These are phyloP conservation scores for Aphanomyces astaci DNA, from an alignment of 352 stramenopile genomes.

Conservation along the genomic window DNA sequence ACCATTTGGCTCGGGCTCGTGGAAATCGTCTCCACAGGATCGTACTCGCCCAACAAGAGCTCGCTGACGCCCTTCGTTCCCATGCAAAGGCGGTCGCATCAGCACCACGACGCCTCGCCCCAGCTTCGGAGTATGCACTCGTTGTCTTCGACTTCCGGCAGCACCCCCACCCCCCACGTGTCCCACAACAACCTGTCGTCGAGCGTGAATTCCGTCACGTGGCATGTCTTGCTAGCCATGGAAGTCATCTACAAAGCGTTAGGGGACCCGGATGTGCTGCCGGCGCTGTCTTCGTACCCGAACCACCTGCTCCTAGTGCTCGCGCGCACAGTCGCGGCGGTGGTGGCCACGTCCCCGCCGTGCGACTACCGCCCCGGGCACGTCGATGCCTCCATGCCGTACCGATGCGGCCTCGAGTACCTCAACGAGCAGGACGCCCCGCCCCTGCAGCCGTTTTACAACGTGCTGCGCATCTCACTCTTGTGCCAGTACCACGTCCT, in stretches of 20 bases:
- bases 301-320: conserved; percentile 51
- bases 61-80: conserved; percentile 27
- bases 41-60: conserved; percentile 53
- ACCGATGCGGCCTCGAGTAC: conserved; percentile 62
- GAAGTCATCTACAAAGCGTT: conserved; percentile 76
- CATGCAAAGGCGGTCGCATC: conserved; percentile 22
- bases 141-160: not conserved
- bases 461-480: conserved; percentile 63
- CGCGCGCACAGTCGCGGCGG: conserved; percentile 54
- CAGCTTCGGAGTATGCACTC: not conserved
- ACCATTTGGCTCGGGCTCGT: conserved; percentile 55
- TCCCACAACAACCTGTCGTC: conserved; percentile 24
- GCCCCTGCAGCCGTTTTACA: conserved; percentile 68
- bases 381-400: not conserved
- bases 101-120: not conserved
- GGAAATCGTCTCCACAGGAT: conserved; percentile 72
- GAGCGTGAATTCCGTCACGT: conserved; percentile 70
- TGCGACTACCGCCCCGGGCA: conserved; percentile 53
- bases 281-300: conserved; percentile 52
- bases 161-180: conserved; percentile 26
- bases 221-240: conserved; percentile 67
- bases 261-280: conserved; percentile 55
- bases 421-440: conserved; percentile 78
- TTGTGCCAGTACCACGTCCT: conserved; percentile 70
- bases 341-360: conserved; percentile 71